Evolutionary conservation across 257 asterid genomes (phyloP), one percentile per base, ranked within the genome.

Genomic region (Solanum neorickii): DNA sequence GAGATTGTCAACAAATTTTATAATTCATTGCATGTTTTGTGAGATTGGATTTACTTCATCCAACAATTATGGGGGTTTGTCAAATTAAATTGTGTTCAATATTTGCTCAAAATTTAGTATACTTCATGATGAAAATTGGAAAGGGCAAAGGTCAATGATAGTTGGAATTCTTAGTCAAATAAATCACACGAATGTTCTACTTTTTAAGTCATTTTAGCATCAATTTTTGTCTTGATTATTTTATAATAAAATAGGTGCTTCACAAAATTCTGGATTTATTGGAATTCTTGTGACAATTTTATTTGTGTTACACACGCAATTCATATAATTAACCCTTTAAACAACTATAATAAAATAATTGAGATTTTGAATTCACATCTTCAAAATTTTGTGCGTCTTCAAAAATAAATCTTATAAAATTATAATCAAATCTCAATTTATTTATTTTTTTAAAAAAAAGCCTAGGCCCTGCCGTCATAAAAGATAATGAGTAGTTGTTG

Each of bases 311-410:
- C 70, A 62, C 15, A 23, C 29, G 15, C 12, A 2, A 62, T 14
- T 62, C 31, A 11, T 0, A 7, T 62, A 1, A 23, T 62, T 62
- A 23, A 10, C 7, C 15, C 29, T 23, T 10, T 62, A 4, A 10
- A 62, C 14, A 9, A 23, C 11, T 23, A 7, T 10, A 23, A 62
- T 62, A 11, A 23, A 65, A n/a, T 65, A 5, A 1, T 62, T n/a
- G 0, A 10, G 16, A 62, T n/a, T 5, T 60, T 6, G 0, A 23
- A n/a, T 23, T 9, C 23, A 60, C 9, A 23, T 23, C 7, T 59
- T 12, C 1, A 0, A 44, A 42, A 42, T 42, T 16, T 0, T 3
- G 3, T 2, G 1, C 3, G 0, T 7, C 23, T 52, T 52, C 23
- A 52, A 52, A 52, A 56, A 56, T 60, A 60, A 1, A 23, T 60